Base-by-base conservation (phyloP, 139 green algal species). In the Trebouxia sp. region DNA sequence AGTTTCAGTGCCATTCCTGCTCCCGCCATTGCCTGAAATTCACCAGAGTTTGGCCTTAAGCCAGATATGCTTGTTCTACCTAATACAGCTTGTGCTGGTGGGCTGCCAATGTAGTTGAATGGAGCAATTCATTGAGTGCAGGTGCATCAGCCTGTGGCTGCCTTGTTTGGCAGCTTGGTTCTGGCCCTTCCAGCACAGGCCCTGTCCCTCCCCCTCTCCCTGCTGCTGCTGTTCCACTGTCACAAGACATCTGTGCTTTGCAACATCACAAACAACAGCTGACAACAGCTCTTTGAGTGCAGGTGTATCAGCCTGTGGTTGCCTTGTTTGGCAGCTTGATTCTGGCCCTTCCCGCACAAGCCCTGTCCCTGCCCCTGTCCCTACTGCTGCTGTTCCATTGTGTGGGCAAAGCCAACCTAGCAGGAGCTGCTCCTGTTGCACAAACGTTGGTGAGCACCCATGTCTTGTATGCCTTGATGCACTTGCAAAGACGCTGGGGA, bases 281-380 rank as follows among this genome's bases (percentile, higher is more conserved):
- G n/a, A n/a, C n/a, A n/a, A n/a, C n/a, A n/a, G n/a, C n/a, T 53
- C 14, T 53, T 17, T 53, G 47, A 26, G 47, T 17, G 47, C 47
- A 53, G 47, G 47, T 53, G 47, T n/a, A n/a, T n/a, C n/a, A 70
- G 62, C 62, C 62, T 35, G n/a, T 72, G 62, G 14, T 72, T 72
- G 62, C 62, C 32, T 72, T 72, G 62, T 72, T 72, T 30, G 62
- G 62, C 69, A 41, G 39, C 69, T 30, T 77, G 69, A 26, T 26
- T 17, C n/a, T 53, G 41, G 43, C 69, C 10, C 26, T 77, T 39
- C 69, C 69, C 24, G 69, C 69, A 28, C 69, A 56, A 26, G 26
- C 22, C 26, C 69, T 77, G 69, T 56, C 26, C 69, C 43, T 77
- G 69, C 69, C 69, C 39, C 41, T 77, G 69, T 77, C 69, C 41